Base-by-base conservation (phyloP, 768 basidiomycete genomes). In the Hirschioporus abietinus region DNA sequence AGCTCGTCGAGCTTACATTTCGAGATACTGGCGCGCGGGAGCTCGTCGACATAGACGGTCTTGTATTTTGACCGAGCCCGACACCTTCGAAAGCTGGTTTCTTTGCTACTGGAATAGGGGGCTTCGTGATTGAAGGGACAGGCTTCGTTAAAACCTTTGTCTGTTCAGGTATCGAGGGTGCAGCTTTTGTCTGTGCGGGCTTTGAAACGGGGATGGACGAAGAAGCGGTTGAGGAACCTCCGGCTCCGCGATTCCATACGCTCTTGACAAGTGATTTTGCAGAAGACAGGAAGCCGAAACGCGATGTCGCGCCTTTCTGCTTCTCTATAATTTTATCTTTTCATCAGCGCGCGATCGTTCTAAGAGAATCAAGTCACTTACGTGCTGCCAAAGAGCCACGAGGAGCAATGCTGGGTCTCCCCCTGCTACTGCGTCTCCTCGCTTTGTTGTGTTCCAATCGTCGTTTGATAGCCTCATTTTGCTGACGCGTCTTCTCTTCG, bases 201-300 rank as follows among this genome's bases (percentile, higher is more conserved):
- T 65, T 68, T 30, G 72, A 69, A 4, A 70, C 70, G 0, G 60
- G 63, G 15, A 63, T 66, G 5, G 69, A 15, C 27, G 66, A 61
- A 5, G 64, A 25, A 27, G 68, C 42, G 10, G 72, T 63, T 63
- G 73, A 79, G 20, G 74, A 72, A 7, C 74, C 74, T 2, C 72
- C 72, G 18, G 74, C 77, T 26, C 82, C 85, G 69, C 88, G 80
- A 70, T 86, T 87, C 90, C 90, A 92, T 0, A 93, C 89, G 69
- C 83, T 90, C 70, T 83, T 80, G 4, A 92, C 90, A 2, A 92
- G 77, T 0, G 85, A 84, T 74, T 91, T 92, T 8, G 91, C 87
- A 24, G 81, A 78, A 8, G 87, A 82, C 7, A 93, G 75, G 78
- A 93, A 91, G 1, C 89, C 91, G 66, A 91, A 86, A 42, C 86